phyloP scores from a whole-genome alignment of 495 filamentous ascomycete genomes.

The Penicillium chermesinum region DNA sequence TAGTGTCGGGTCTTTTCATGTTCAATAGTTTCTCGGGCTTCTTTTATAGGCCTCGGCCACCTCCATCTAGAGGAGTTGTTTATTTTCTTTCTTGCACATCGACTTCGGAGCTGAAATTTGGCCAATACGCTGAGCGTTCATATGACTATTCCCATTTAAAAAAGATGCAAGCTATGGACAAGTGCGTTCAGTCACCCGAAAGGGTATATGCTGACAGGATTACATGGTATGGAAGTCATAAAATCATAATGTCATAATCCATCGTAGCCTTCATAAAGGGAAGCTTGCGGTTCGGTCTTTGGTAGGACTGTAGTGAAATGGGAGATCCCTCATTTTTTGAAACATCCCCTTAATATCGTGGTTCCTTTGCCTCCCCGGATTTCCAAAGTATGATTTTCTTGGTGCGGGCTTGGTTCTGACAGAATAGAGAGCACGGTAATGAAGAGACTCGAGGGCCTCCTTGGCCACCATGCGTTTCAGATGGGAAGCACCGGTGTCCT shows the following conservation, averaged over 20 bases:
- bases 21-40: conserved; percentile 15
- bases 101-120: conserved; percentile 13
- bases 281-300: neutral
- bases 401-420: conserved; percentile 62
- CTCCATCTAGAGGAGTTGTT: neutral
- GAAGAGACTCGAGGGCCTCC: conserved; percentile 61
- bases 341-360: conserved; percentile 6
- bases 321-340: neutral
- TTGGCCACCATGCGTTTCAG: conserved; percentile 71
- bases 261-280: neutral
- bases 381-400: conserved; percentile 53
- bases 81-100: conserved; percentile 18
- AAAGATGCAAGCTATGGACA: neutral
- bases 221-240: too few relatives aligned
- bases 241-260: too few relatives aligned
- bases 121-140: conserved; percentile 20
- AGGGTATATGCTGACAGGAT: too few relatives aligned
- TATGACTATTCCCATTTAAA: conserved; percentile 18
- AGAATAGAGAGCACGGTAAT: conserved; percentile 63
- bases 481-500: conserved; percentile 67
- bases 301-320: neutral
- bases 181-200: too few relatives aligned
- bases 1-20: conserved; percentile 1
- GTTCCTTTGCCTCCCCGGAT: conserved; percentile 19
- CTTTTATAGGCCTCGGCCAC: conserved; percentile 24